Conservation (phyloP, 768 basidiomycete species). For the Boletus pseudo-olivaceus region DNA sequence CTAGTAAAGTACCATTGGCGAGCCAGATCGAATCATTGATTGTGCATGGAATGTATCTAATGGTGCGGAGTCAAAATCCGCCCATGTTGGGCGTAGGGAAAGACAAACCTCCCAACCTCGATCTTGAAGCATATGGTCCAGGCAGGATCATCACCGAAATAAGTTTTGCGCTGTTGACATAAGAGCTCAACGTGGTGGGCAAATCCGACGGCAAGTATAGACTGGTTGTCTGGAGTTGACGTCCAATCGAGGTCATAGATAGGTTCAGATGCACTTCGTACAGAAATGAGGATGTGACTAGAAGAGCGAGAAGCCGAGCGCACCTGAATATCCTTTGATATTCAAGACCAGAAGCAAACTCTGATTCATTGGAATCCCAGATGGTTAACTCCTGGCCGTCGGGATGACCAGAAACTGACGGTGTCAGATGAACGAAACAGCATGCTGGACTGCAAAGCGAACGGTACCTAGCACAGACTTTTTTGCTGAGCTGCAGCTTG, state of each 20-base stretch:
- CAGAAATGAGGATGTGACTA: neutral
- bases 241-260: slow-evolving; percentile 92
- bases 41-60: slow-evolving; percentile 68
- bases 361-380: slow-evolving; percentile 94
- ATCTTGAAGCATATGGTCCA: slow-evolving; percentile 74
- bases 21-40: slow-evolving; percentile 94
- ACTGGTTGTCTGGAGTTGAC: slow-evolving; percentile 84
- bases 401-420: slow-evolving; percentile 53
- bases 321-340: slow-evolving; percentile 62
- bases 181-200: slow-evolving; percentile 74
- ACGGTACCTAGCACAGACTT: slow-evolving; percentile 82
- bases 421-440: slow-evolving; percentile 2
- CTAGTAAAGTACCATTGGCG: slow-evolving; percentile 72
- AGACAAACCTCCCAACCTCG: slow-evolving; percentile 63
- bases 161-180: slow-evolving; percentile 91
- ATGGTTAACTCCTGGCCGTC: slow-evolving; percentile 83
- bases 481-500: slow-evolving; percentile 85
- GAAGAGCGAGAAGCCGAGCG: slow-evolving; percentile 9
- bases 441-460: neutral
- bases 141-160: slow-evolving; percentile 77
- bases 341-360: slow-evolving; percentile 89
- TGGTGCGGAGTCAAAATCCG: neutral
- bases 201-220: slow-evolving; percentile 89
- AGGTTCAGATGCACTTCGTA: slow-evolving; percentile 40
- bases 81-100: neutral